A percentile compares a stretch with the other conserved stretches of the same genome.
phyloP scores from a whole-genome alignment of 2,329 filamentous ascomycete genomes.

The Colletotrichum cereale region DNA sequence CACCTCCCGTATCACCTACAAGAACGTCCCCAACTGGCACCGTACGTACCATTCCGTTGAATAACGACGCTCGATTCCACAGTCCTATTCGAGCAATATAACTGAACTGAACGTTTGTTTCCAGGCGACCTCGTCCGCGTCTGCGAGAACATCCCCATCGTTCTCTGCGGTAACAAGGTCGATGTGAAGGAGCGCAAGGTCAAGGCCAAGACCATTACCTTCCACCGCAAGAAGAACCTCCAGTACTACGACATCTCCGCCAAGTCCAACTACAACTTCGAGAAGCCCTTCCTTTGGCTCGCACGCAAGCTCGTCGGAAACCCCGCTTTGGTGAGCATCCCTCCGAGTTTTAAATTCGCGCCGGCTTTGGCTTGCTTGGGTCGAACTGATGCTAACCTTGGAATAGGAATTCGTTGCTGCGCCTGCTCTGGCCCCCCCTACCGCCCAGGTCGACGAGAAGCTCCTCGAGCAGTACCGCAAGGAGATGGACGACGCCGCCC shows the following conservation, averaged over 20 bases:
- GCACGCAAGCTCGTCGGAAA: slow-evolving; percentile 98
- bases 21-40: slow-evolving; percentile 99
- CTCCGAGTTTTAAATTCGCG: neutral
- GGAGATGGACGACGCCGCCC: slow-evolving; percentile 87
- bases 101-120: neutral
- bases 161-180: slow-evolving; percentile 99
- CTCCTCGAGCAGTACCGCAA: slow-evolving; percentile 85
- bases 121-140: slow-evolving; percentile 97
- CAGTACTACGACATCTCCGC: slow-evolving; percentile 99
- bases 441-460: slow-evolving; percentile 87
- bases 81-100: neutral
- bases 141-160: slow-evolving; percentile 99
- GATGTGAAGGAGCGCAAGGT: slow-evolving; percentile 99
- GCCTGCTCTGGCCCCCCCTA: slow-evolving; percentile 92
- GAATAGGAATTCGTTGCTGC: slow-evolving; percentile 93
- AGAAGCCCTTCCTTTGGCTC: slow-evolving; percentile 99
- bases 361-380: neutral
- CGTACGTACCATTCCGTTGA: slow-evolving; percentile 72
- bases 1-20: slow-evolving; percentile 99
- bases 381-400: slow-evolving; percentile 45
- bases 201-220: slow-evolving; percentile 99
- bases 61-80: neutral
- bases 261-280: slow-evolving; percentile 99
- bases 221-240: slow-evolving; percentile 99
- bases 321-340: slow-evolving; percentile 77